Evolutionary conservation across 176 grass and related monocot genomes (phyloP).

Genomic region (Chrysopogon serrulatus): DNA sequence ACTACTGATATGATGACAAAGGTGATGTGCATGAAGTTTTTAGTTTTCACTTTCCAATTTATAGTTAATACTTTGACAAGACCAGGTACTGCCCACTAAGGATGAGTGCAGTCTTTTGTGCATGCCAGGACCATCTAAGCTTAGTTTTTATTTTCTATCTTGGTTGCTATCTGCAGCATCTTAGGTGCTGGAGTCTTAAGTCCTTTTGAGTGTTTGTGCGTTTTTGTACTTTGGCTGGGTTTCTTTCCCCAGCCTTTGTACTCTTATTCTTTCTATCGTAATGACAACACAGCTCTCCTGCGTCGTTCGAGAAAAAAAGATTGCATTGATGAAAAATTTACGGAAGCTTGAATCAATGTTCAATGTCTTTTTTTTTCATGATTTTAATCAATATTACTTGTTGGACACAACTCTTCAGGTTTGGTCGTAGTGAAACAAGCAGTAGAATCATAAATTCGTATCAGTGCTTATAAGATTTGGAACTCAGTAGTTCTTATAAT

Average conservation of each 20-base stretch:
- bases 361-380: neutral
- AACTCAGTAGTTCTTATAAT: neutral
- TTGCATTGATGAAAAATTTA: neutral
- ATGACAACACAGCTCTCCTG: no score
- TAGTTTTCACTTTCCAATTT: neutral
- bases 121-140: no score
- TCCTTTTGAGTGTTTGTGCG: no score
- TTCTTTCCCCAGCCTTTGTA: no score
- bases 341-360: neutral
- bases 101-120: no score
- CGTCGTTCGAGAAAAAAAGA: no score
- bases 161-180: no score
- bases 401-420: neutral
- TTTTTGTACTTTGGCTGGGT: no score
- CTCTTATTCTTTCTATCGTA: no score
- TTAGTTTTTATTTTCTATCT: no score
- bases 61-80: neutral
- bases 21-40: neutral
- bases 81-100: no score
- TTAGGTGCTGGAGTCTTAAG: no score
- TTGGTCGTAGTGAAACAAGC: neutral
- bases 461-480: neutral
- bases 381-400: neutral
- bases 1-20: conserved; percentile 2
- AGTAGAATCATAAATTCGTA: neutral